Conservation (phyloP, 2,329 filamentous ascomycete genomes). For the Dendrostoma leiphaemia region DNA sequence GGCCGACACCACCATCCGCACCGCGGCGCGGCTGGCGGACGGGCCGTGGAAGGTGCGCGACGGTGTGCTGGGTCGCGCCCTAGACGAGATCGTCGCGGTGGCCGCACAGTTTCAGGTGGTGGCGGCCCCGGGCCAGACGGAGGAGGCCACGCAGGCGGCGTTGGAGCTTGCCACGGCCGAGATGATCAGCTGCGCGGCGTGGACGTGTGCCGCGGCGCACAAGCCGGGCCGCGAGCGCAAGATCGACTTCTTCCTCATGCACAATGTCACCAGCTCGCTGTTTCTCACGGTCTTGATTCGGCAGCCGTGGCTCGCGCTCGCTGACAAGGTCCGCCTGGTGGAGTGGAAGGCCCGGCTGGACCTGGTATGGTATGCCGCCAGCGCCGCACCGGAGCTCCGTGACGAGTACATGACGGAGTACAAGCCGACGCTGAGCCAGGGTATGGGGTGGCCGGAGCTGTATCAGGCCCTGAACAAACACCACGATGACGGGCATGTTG, state of each 20-base stretch:
- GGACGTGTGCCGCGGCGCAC: conserved; percentile 38
- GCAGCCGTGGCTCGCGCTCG: conserved; percentile 31
- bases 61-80: conserved; percentile 56
- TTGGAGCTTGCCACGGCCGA: conserved; percentile 31
- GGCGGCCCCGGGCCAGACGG: no score
- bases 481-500: conserved; percentile 34
- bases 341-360: conserved; percentile 66
- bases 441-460: conserved; percentile 27
- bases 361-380: conserved; percentile 61
- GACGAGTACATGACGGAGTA: conserved; percentile 22
- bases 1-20: conserved; percentile 47
- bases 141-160: conserved; percentile 27
- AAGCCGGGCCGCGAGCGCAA: conserved; percentile 54
- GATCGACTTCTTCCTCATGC: conserved; percentile 63
- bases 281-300: conserved; percentile 28
- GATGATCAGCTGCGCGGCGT: conserved; percentile 25
- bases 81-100: conserved; percentile 52
- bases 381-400: conserved; percentile 41
- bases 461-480: conserved; percentile 22
- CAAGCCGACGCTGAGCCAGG: conserved; percentile 15
- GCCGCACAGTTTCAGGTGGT: conserved; percentile 51
- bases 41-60: conserved; percentile 51
- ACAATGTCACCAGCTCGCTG: conserved; percentile 32
- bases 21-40: conserved; percentile 38
- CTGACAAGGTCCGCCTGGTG: conserved; percentile 54